Evolutionary conservation across 2,329 filamentous ascomycete genomes (phyloP).

Genomic region (Botrytis aclada): DNA sequence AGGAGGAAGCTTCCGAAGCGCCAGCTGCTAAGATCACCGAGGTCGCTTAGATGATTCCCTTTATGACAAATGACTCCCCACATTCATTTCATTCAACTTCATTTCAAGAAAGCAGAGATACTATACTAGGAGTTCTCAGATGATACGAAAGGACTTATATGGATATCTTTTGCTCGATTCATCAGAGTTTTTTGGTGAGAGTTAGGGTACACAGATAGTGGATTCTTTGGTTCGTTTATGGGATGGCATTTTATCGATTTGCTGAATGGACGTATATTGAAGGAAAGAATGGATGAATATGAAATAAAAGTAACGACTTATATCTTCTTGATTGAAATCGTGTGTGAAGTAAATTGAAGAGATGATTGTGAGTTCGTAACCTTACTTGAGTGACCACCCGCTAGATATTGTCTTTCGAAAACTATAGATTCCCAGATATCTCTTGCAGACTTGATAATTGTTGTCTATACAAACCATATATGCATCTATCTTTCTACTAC

Average conservation of each 20-base stretch:
- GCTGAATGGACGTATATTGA: background rate
- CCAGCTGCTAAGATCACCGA: slow-evolving; percentile 40
- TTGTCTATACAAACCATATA: background rate
- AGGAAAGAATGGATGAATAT: background rate
- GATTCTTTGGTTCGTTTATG: slow-evolving; percentile 4
- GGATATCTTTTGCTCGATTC: slow-evolving; percentile 1
- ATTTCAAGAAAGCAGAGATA: slow-evolving; percentile 9
- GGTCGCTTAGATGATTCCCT: slow-evolving; percentile 30
- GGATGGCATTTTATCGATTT: background rate
- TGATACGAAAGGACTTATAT: background rate
- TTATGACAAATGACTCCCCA: background rate
- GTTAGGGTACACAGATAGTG: slow-evolving; percentile 1
- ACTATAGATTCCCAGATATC: background rate
- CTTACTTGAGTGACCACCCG: background rate
- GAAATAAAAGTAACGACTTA: slow-evolving; percentile 7
- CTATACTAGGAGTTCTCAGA: slow-evolving; percentile 1
- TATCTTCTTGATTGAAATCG: background rate
- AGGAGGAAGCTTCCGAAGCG: slow-evolving; percentile 45
- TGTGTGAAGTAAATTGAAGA: background rate
- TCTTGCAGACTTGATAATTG: background rate
- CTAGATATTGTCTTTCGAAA: background rate
- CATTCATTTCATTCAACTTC: background rate
- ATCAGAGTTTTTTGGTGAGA: background rate
- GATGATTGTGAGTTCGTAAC: background rate
- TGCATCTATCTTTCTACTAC: background rate